These are phyloP conservation scores for Triangularia setosa DNA, from an alignment of 2,329 filamentous ascomycete species.

Conservation along the genomic window DNA sequence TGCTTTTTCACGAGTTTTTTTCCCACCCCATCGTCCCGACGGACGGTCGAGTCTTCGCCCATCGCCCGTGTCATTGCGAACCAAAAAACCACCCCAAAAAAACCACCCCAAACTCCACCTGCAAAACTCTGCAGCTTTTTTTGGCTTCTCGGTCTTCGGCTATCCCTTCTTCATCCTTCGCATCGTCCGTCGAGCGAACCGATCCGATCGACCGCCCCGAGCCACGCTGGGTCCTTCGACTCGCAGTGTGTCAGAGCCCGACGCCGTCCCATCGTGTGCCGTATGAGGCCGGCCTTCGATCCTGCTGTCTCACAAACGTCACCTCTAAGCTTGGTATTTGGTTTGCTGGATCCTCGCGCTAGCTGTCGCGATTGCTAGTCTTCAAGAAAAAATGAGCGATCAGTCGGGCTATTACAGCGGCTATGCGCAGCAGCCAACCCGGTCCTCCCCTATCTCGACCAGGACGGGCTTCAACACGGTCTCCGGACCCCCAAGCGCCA, in stretches of 20 bases:
- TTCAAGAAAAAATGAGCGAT: conserved; percentile 24
- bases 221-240: background rate
- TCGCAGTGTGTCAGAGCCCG: background rate
- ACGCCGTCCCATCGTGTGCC: background rate
- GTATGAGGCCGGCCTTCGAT: background rate
- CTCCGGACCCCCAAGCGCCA: conserved; percentile 22
- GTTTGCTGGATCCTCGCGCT: conserved; percentile 17
- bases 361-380: conserved; percentile 16
- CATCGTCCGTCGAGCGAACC: background rate
- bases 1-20: background rate
- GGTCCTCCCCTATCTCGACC: conserved; percentile 28
- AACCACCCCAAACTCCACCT: background rate
- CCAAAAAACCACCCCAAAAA: background rate
- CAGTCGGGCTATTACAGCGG: conserved; percentile 22
- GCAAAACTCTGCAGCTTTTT: background rate
- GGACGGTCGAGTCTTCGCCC: background rate
- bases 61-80: background rate
- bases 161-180: background rate
- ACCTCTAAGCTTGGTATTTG: conserved; percentile 5
- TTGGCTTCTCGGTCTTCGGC: background rate
- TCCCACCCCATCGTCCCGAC: background rate
- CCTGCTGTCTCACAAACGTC: background rate
- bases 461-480: conserved; percentile 31
- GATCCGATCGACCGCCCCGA: background rate
- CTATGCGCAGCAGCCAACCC: conserved; percentile 22